phyloP scores from a whole-genome alignment of 2,329 filamentous ascomycete species.

The Ophiostoma montium region DNA sequence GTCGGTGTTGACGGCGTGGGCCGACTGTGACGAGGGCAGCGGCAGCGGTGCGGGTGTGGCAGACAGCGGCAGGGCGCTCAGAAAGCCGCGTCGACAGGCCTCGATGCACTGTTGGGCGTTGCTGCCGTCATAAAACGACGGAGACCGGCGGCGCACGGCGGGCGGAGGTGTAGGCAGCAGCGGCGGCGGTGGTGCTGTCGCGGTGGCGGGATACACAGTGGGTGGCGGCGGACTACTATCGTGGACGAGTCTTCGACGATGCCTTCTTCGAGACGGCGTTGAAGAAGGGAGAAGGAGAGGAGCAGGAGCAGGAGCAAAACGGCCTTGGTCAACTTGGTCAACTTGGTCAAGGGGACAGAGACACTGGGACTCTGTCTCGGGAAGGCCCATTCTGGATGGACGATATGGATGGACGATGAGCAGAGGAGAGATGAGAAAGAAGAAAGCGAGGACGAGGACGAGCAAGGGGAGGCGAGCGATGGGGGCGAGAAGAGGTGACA shows the following conservation, averaged over 20 bases:
- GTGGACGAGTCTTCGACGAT: no score
- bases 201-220: no score
- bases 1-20: not conserved
- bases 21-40: not conserved
- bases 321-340: not conserved
- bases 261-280: no score
- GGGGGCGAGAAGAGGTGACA: not conserved
- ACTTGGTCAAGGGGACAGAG: slow-evolving; percentile 7
- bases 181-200: no score
- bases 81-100: slow-evolving; percentile 9
- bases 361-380: slow-evolving; percentile 11
- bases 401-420: not conserved
- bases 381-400: slow-evolving; percentile 5
- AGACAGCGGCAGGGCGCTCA: not conserved
- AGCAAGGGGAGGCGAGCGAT: not conserved
- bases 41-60: not conserved
- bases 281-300: no score
- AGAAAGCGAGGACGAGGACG: not conserved
- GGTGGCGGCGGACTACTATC: no score
- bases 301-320: no score
- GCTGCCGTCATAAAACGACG: slow-evolving; percentile 6
- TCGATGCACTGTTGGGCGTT: slow-evolving; percentile 10
- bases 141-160: not conserved
- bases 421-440: not conserved
- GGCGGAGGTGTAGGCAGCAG: not conserved